Evolutionary conservation across 139 green algal species (phyloP), one percentile per base, ranked within the genome.

Genomic region (Ulvella scutata): DNA sequence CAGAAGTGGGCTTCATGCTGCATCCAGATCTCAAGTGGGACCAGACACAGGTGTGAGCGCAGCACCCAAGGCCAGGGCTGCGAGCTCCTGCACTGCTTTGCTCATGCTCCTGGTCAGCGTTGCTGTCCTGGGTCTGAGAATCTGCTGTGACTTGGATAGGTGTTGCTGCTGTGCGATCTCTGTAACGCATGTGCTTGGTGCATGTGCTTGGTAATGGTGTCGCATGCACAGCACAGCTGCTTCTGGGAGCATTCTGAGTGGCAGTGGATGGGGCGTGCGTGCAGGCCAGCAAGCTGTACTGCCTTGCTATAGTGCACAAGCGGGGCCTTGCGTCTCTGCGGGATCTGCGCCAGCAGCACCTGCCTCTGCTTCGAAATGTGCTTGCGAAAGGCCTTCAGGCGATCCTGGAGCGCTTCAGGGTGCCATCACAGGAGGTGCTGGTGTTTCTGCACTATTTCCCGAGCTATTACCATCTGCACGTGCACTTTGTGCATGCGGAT

Each of bases 21-120:
- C 83, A 87, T 28, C 83, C 83, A 0, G 85, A 90, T 62, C 72
- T 88, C 17, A 87, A 89, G 44, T 87, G 84, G 82, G 84, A 86
- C 59, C 51, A 26, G 0, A 29, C 20, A 10, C 51, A 67, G 51
- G 51, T 67, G 9, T 29, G 10, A n/a, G 13, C 20, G 6, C 37
- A 37, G 9, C 9, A 13, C 40, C 40, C 40, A 13, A 59, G 13
- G 13, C 51, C 17, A 31, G 13, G n/a, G 33, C 17, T 34, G 51
- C 51, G n/a, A 67, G 51, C 13, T 29, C 6, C 20, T n/a, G n/a
- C n/a, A n/a, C n/a, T n/a, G n/a, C n/a, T n/a, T n/a, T n/a, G n/a
- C n/a, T n/a, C n/a, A n/a, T n/a, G n/a, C n/a, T n/a, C n/a, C n/a
- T n/a, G n/a, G n/a, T n/a, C n/a, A n/a, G n/a, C n/a, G n/a, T n/a